A percentile compares a stretch with the other conserved stretches of the same genome.
Evolutionary conservation across 2,329 filamentous ascomycete species (phyloP).

Genomic region (Ophiocordyceps australis): DNA sequence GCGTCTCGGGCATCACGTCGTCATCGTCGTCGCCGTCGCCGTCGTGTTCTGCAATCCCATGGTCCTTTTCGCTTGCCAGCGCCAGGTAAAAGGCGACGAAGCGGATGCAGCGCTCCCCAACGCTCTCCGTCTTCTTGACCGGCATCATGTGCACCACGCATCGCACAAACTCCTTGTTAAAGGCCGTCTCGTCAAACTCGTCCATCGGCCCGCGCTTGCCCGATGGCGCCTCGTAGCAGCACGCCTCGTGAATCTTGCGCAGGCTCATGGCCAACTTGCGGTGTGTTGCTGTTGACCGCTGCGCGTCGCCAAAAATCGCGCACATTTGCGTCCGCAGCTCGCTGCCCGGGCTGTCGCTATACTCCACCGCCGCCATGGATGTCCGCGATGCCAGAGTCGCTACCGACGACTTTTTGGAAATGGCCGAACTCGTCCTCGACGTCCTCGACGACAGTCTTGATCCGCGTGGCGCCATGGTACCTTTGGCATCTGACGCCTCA

Average conservation of each 20-base stretch:
- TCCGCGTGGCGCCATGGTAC: conserved; percentile 29
- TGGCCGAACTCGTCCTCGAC: conserved; percentile 22
- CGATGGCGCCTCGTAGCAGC: conserved; percentile 47
- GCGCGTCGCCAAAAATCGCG: conserved; percentile 60
- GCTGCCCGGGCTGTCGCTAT: conserved; percentile 54
- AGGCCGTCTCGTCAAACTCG: conserved; percentile 69
- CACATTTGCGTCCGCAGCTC: conserved; percentile 58
- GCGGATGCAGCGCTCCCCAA: conserved; percentile 68
- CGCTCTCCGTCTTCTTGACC: conserved; percentile 80
- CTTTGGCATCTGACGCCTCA: neutral
- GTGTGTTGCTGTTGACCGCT: conserved; percentile 78
- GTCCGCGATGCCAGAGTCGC: conserved; percentile 26
- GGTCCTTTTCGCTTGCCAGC: conserved; percentile 52
- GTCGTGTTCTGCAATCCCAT: conserved; percentile 47
- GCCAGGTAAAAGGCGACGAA: conserved; percentile 81
- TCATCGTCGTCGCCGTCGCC: conserved; percentile 49
- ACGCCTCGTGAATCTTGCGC: conserved; percentile 79
- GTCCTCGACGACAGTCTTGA: conserved; percentile 28
- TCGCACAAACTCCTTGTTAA: conserved; percentile 70
- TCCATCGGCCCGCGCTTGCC: conserved; percentile 33
- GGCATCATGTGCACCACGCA: conserved; percentile 69
- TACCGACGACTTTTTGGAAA: conserved; percentile 19
- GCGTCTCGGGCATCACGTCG: conserved; percentile 61
- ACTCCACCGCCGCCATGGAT: conserved; percentile 47
- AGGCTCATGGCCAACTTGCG: conserved; percentile 76